Base-by-base conservation (phyloP, 1,284 basidiomycete species). In the Afroboletus lepidellus region DNA sequence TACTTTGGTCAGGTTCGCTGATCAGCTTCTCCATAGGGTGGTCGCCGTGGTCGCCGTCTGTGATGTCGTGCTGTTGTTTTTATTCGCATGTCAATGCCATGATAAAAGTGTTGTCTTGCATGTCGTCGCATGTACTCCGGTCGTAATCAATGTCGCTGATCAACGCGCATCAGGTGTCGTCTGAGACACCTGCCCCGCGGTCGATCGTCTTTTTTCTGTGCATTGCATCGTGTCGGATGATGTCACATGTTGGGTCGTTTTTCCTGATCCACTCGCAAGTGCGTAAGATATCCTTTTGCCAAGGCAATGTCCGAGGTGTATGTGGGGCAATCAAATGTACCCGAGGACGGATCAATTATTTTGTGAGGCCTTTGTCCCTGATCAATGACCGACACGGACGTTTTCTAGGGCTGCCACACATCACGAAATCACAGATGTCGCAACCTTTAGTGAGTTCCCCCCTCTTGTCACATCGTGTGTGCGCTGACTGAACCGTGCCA, bases 1-100 rank as follows among this genome's bases (percentile, higher is more conserved):
- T 2, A 25, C 24, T 37, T 34, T 13, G 13, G 13, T 36, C 37
- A 1, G 15, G 49, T 53, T 33, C 7, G 12, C 42, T 67, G 24
- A 64, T 56, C 23, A n/a, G 8, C 12, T 1, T 27, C 33, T 44
- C 20, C 20, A 44, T 57, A 94, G 94, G 96, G 96, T 88, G 96
- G 96, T 96, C 93, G 96, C 67, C 94, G 96, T 80, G 96, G 96
- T 94, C 92, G 95, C 72, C 93, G 96, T 89, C 86, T 98, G 65
- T 90, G 77, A 84, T 77, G 58, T 44, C 46, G 29, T 56, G 41
- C 50, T 54, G 46, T 48, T 27, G 16, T 43, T 8, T 51, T 48
- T 55, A 44, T 56, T 24, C 25, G 32, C 48, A 52, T 44, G 42
- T 56, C 37, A 43, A 54, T 25, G 16, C 38, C 38, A n/a, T 16